Percentiles rank a stretch among this genome's conserved stretches.
These are phyloP conservation scores for Lichenothelia convexa DNA, from an alignment of 495 filamentous ascomycete species.

Conservation along the genomic window DNA sequence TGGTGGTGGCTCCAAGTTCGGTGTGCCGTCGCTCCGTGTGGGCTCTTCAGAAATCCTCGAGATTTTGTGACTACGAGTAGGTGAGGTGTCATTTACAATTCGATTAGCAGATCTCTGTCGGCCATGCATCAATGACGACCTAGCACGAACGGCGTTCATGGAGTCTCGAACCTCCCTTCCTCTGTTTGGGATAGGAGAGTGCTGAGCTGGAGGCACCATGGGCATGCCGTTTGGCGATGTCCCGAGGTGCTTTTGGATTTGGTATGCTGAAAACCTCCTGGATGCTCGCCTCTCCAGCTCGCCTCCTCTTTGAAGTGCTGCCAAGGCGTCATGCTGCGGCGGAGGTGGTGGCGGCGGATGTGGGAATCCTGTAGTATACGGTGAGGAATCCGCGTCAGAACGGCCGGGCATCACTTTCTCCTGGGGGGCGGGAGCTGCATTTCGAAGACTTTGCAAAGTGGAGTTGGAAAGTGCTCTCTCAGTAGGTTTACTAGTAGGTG, in stretches of 20 bases:
- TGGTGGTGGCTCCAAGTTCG: constrained; percentile 21
- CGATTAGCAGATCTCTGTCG: constrained; percentile 40
- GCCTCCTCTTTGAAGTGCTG: constrained; percentile 74
- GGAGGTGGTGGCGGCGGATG: constrained; percentile 33
- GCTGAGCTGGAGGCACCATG: constrained; percentile 63
- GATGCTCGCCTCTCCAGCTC: constrained; percentile 89
- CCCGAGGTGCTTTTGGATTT: constrained; percentile 84
- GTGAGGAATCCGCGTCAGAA: constrained; percentile 16
- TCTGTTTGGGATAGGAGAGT: constrained; percentile 72
- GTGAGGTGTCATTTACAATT: constrained; percentile 35
- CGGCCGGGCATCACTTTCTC: constrained; percentile 32
- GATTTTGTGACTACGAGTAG: constrained; percentile 32
- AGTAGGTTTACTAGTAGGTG: constrained; percentile 21
- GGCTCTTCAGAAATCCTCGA: constrained; percentile 48
- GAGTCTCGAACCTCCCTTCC: constrained; percentile 79
- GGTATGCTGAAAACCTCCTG: constrained; percentile 81
- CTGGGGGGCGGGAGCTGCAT: constrained; percentile 43
- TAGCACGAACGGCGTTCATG: constrained; percentile 71
- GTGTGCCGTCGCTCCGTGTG: constrained; percentile 27
- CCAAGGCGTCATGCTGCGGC: constrained; percentile 76
- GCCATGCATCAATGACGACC: constrained; percentile 49
- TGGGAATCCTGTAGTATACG: not conserved
- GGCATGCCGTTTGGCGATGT: constrained; percentile 63
- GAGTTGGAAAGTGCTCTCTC: constrained; percentile 44
- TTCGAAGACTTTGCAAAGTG: constrained; percentile 49